Evolutionary conservation across 2,329 filamentous ascomycete species (phyloP), one percentile per base, ranked within the genome.

Genomic region (Ceratocystis colombiana): DNA sequence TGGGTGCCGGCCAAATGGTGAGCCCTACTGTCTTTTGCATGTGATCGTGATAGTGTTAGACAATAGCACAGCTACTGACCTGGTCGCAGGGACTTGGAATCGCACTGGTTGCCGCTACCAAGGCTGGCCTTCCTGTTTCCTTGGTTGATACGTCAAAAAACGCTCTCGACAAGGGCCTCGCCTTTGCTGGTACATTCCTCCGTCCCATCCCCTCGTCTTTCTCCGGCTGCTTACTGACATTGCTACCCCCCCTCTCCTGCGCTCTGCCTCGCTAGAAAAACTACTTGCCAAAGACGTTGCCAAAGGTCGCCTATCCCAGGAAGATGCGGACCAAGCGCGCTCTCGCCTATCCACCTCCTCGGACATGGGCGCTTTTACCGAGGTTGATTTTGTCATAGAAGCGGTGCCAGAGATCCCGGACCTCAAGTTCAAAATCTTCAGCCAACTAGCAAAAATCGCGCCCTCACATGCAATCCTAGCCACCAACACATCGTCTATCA

Each of bases 401-500:
- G 94, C 94, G 17, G 91, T 99, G 7, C 94, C 94, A 45, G 92
- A 96, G 79, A 93, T 96, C 66, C 87, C 89, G 50, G 80, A 87
- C 64, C 83, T 99, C 70, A 99, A 99, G 77, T 85, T 86, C 70
- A 85, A 86, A 70, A 95, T 99, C 70, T 99, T 99, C 78, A 79
- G 84, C 70, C 82, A 88, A 72, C 82, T 99, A 10, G 91, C 92
- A 5, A 79, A 88, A 71, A 86, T 96, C 71, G 92, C 89, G 71
- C 87, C 90, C 10, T 79, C 86, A 64, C 90, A 97, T 73, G 85
- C 94, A 68, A 89, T 99, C 71, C 84, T 99, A 45, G 93, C 94
- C 4, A 99, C 94, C 69, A 99, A 99, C 79, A 99, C 94, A 5
- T 96, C 91, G n/a, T 96, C 91, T 69, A 99, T 99, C 74, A 93